phyloP scores from a whole-genome alignment of 2,329 filamentous ascomycete genomes.

The Fulvia fulva region DNA sequence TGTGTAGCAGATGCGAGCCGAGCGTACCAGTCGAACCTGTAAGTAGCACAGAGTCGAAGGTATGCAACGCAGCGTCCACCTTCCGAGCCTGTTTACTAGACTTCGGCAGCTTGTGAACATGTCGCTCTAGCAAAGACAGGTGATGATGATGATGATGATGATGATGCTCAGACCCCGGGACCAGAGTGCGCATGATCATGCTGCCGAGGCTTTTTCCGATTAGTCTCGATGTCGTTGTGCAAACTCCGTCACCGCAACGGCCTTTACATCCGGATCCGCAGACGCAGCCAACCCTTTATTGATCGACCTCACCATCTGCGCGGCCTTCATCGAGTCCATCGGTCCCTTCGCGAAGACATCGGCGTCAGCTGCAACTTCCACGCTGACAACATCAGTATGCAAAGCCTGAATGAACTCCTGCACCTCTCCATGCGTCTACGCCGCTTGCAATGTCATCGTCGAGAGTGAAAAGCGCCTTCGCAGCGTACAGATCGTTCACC shows the following conservation, averaged over 20 bases:
- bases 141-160: neutral
- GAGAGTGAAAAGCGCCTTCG: neutral
- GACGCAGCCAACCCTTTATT: neutral
- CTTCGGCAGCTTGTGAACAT: neutral
- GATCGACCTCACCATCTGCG: neutral
- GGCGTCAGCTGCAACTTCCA: neutral
- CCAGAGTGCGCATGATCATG: neutral
- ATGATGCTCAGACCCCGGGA: too few species aligned
- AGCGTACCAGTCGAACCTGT: slow-evolving; percentile 37
- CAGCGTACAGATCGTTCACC: neutral
- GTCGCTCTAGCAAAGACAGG: neutral
- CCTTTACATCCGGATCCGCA: neutral
- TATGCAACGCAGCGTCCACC: neutral
- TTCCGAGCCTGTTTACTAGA: neutral
- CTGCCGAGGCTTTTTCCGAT: neutral
- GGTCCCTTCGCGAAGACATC: neutral
- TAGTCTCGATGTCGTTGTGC: neutral
- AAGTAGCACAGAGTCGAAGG: slow-evolving; percentile 26
- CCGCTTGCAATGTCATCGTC: neutral
- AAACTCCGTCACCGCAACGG: neutral
- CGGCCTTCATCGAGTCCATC: neutral
- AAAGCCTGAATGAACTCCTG: neutral
- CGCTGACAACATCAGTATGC: neutral
- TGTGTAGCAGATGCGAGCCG: slow-evolving; percentile 33
- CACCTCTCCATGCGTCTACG: neutral